Percentiles rank a stretch among this genome's conserved stretches.
phyloP scores from a whole-genome alignment of 108 stramenopile species.

The Nannochloropsis oceanica region DNA sequence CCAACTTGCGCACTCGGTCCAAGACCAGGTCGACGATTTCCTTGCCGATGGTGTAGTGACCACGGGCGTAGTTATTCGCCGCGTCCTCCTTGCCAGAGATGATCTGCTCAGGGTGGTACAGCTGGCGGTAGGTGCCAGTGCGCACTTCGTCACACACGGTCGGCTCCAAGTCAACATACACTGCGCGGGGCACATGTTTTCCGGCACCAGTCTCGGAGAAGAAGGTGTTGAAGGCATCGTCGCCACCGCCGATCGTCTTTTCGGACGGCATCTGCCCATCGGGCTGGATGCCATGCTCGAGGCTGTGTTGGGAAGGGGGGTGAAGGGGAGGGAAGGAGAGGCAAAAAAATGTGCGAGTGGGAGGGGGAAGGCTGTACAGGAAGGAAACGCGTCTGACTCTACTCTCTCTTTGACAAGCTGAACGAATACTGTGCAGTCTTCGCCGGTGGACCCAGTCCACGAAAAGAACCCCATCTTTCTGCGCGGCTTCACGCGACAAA shows the following conservation, averaged over 20 bases:
- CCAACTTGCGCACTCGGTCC: constrained; percentile 94
- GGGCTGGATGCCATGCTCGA: constrained; percentile 91
- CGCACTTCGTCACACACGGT: constrained; percentile 69
- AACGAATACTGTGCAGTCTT: too few relatives aligned
- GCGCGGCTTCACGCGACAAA: too few relatives aligned
- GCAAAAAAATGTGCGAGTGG: neutral
- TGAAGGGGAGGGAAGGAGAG: neutral
- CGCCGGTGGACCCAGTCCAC: too few relatives aligned
- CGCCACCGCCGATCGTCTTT: constrained; percentile 54
- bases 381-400: neutral
- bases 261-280: constrained; percentile 79
- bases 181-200: constrained; percentile 96
- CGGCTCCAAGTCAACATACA: constrained; percentile 91
- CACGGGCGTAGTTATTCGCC: constrained; percentile 98
- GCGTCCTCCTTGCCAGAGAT: constrained; percentile 98
- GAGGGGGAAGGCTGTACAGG: neutral
- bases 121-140: constrained; percentile 58
- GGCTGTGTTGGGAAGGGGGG: constrained; percentile 70
- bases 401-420: neutral
- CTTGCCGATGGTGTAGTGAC: constrained; percentile 98
- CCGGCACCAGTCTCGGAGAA: constrained; percentile 92
- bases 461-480: too few relatives aligned
- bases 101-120: constrained; percentile 98
- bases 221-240: constrained; percentile 73
- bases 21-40: constrained; percentile 92